These are phyloP conservation scores for Blumeriella jaapii DNA, from an alignment of 2,329 filamentous ascomycete genomes.

Conservation along the genomic window DNA sequence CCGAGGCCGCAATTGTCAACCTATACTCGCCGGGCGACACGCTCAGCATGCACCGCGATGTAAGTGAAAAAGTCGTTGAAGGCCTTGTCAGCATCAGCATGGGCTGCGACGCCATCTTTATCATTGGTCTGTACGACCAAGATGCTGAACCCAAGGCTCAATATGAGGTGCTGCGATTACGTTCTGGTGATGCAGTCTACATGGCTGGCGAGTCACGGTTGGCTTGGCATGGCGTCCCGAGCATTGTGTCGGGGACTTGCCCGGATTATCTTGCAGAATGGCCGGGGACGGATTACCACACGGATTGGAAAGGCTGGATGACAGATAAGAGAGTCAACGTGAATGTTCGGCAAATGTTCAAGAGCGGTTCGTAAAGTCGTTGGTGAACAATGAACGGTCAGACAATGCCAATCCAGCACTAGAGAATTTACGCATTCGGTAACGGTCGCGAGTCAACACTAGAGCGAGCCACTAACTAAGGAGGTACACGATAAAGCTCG, in stretches of 20 bases:
- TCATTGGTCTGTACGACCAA: conserved; percentile 51
- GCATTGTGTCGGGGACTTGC: conserved; percentile 69
- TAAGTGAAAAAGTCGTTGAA: conserved; percentile 71
- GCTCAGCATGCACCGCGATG: conserved; percentile 85
- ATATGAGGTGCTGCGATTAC: conserved; percentile 52
- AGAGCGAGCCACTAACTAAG: too few relatives aligned
- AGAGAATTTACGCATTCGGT: too few relatives aligned
- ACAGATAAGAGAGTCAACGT: conserved; percentile 75
- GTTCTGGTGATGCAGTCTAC: conserved; percentile 80
- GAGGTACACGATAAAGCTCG: too few relatives aligned
- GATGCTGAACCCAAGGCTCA: conserved; percentile 25
- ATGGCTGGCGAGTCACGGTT: conserved; percentile 76
- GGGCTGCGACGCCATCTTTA: conserved; percentile 82
- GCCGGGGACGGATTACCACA: conserved; percentile 44
- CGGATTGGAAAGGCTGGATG: conserved; percentile 81
- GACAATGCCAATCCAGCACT: too few relatives aligned
- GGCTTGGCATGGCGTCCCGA: conserved; percentile 93
- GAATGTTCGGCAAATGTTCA: conserved; percentile 78
- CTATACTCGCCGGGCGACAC: conserved; percentile 85
- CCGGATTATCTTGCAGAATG: conserved; percentile 63
- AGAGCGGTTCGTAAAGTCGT: neutral
- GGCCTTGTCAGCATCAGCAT: conserved; percentile 78
- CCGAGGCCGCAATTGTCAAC: conserved; percentile 89
- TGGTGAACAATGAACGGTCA: too few relatives aligned
- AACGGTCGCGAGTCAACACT: too few relatives aligned